These are phyloP conservation scores for Camellia japonica DNA, from an alignment of 148 eudicot genomes.

Conservation along the genomic window DNA sequence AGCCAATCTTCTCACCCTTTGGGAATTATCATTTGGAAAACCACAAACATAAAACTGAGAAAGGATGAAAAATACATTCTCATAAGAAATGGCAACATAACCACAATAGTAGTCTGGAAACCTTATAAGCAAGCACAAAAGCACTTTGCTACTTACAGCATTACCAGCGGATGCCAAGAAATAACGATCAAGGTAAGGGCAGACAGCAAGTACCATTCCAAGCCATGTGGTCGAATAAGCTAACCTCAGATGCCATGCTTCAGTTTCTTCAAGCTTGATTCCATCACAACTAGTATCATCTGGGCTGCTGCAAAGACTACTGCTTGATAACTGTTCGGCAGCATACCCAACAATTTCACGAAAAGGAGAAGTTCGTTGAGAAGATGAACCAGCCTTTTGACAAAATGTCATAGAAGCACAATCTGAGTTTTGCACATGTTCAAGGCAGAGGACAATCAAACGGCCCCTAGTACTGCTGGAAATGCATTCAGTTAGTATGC, in stretches of 20 bases:
- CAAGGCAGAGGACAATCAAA: conserved; percentile 75
- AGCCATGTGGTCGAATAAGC: conserved; percentile 51
- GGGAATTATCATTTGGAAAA: conserved; percentile 70
- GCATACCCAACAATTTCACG: conserved; percentile 52
- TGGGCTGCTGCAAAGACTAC: conserved; percentile 83
- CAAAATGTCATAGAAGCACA: conserved; percentile 55
- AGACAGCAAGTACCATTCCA: conserved; percentile 79
- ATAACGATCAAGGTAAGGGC: conserved; percentile 80
- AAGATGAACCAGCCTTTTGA: conserved; percentile 56
- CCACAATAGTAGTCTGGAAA: not conserved
- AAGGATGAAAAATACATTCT: conserved; percentile 8
- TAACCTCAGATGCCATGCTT: conserved; percentile 73
- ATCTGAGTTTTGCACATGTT: conserved; percentile 66
- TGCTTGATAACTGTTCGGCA: conserved; percentile 63
- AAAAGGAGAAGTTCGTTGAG: conserved; percentile 60
- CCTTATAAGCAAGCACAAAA: not conserved
- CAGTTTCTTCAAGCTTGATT: conserved; percentile 75
- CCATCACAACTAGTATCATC: conserved; percentile 70
- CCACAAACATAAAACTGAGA: conserved; percentile 85
- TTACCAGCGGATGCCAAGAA: conserved; percentile 88
- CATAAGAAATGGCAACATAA: conserved; percentile 14
- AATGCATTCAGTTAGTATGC: conserved; percentile 24
- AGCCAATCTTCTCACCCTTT: conserved; percentile 69
- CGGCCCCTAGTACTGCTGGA: conserved; percentile 80
- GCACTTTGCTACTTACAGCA: conserved; percentile 55